Base-by-base conservation (phyloP, 345 rosid species). In the Citrus hindsii region DNA sequence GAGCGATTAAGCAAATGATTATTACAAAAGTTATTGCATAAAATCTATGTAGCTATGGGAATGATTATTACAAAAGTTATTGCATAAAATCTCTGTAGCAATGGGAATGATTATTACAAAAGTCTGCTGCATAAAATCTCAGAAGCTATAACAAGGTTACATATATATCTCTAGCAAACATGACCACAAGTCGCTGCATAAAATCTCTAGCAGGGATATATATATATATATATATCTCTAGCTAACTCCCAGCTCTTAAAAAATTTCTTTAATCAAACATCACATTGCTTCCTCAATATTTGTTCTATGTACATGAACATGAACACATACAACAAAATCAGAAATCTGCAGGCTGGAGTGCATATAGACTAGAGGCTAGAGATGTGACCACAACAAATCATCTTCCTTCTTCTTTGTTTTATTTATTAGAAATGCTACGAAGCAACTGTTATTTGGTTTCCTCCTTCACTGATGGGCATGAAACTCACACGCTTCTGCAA, bases 401-500 rank as follows among this genome's bases (percentile, higher is more conserved):
- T 37, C 73, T 40, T 24, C 9, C 14, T 14, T 33, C 21, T 42
- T 35, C 38, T 30, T 62, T 74, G 2, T 22, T 13, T 30, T 25
- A 3, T 5, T 48, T 7, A 7, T 73, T 16, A 7, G 21, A 61
- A n/a, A 42, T 19, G 16, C 79, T 27, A 89, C 59, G 92, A 90
- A 77, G 90, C 88, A 37, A 93, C 93, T 2, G 90, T 87, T 75
- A 91, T 87, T 73, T 88, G 93, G 89, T 75, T 86, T 68, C 87
- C 92, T 79, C 85, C 94, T 81, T 78, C 99, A n/a, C 62, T 86
- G 76, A 79, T 76, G 51, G 92, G 80, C 86, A 79, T 65, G 92
- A 93, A 93, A 84, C 92, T 97, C 81, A 94, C 99, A 75, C 98
- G 86, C 77, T 82, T 97, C 98, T 97, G 93, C 89, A 86, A 69